Percentiles rank a stretch among this genome's conserved stretches.
phyloP scores from a whole-genome alignment of 106 monocot species.

The Dendrobium officinale region DNA sequence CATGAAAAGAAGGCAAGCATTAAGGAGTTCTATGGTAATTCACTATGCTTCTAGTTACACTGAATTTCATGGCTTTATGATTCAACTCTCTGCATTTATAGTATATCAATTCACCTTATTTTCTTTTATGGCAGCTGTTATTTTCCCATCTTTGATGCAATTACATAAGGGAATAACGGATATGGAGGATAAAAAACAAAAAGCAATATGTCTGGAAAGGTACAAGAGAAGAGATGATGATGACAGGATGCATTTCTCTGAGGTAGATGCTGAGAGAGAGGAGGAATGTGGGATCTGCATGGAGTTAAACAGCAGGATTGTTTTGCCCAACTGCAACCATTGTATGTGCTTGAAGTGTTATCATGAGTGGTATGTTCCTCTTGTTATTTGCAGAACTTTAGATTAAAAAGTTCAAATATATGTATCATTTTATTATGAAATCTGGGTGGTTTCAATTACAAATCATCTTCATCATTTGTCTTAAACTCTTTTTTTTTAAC shows the following conservation, averaged over 20 bases:
- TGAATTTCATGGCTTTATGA: not conserved
- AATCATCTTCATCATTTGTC: no score
- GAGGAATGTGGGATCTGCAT: constrained; percentile 85
- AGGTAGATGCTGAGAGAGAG: constrained; percentile 53
- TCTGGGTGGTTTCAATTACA: no score
- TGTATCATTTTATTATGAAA: no score
- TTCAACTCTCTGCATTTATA: not conserved
- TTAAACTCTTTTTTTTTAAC: no score
- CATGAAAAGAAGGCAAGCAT: constrained; percentile 87
- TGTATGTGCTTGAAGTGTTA: constrained; percentile 84
- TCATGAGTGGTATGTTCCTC: constrained; percentile 44
- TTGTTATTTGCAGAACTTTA: not conserved
- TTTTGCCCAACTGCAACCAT: constrained; percentile 73
- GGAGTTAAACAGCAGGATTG: constrained; percentile 78
- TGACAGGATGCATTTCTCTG: constrained; percentile 23
- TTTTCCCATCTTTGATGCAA: constrained; percentile 67
- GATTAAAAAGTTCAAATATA: not conserved
- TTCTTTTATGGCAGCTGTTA: constrained; percentile 28
- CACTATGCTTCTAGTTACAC: not conserved
- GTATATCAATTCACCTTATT: not conserved
- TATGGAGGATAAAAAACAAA: constrained; percentile 70
- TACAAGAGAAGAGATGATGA: constrained; percentile 50
- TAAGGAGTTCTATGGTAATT: constrained; percentile 78
- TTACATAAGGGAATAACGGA: constrained; percentile 64
- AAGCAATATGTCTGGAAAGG: constrained; percentile 48